Conservation (phyloP, 768 basidiomycete genomes). For the Gautieria morchelliformis region DNA sequence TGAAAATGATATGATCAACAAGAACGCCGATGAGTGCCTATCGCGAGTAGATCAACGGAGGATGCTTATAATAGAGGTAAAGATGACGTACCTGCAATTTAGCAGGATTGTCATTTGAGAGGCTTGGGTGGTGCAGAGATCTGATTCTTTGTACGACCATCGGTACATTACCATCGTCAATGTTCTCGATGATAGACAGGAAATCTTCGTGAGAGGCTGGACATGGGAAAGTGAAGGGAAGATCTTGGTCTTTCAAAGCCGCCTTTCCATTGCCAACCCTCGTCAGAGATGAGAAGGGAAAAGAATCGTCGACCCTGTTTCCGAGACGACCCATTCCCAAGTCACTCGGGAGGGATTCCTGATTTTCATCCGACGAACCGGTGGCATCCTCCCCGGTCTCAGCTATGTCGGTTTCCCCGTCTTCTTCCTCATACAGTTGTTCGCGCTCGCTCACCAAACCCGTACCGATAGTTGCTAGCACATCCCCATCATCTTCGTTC, state of each 20-base stretch:
- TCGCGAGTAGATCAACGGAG: not conserved
- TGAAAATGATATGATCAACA: slow-evolving; percentile 79
- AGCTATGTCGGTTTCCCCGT: slow-evolving; percentile 22
- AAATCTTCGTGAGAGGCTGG: slow-evolving; percentile 84
- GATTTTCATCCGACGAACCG: slow-evolving; percentile 22
- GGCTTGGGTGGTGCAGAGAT: slow-evolving; percentile 82
- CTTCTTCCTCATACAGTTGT: slow-evolving; percentile 33
- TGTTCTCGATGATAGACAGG: slow-evolving; percentile 64
- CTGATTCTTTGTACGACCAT: slow-evolving; percentile 86
- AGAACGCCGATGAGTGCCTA: slow-evolving; percentile 70
- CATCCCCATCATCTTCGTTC: slow-evolving; percentile 9
- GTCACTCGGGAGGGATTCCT: slow-evolving; percentile 29
- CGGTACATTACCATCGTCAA: slow-evolving; percentile 65
- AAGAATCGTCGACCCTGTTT: slow-evolving; percentile 25
- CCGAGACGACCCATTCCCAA: slow-evolving; percentile 22
- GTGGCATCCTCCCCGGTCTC: slow-evolving; percentile 21
- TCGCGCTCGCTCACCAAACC: slow-evolving; percentile 18
- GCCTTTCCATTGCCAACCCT: slow-evolving; percentile 20
- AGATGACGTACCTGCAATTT: slow-evolving; percentile 70
- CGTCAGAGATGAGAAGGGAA: slow-evolving; percentile 25
- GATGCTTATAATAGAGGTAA: not conserved
- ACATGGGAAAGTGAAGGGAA: slow-evolving; percentile 91
- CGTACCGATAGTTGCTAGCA: slow-evolving; percentile 19
- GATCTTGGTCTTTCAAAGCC: slow-evolving; percentile 36
- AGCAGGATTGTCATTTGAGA: slow-evolving; percentile 85